Evolutionary conservation across 1,284 basidiomycete genomes (phyloP), one percentile per base, ranked within the genome.

Genomic region (Kwoniella shivajii): DNA sequence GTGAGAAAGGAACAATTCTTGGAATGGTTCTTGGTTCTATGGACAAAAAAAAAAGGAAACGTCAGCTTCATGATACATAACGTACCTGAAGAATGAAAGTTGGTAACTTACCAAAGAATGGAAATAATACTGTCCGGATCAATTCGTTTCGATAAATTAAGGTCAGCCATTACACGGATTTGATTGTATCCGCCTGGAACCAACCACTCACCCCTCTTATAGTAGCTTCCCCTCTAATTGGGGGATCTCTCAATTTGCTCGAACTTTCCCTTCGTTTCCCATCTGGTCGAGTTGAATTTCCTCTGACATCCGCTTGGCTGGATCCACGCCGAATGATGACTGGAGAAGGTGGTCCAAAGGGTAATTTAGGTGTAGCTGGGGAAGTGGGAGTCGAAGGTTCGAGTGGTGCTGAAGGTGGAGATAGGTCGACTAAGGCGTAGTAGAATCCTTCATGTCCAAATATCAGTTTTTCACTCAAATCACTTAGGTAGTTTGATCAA

Each of bases 101-200:
- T 31, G 27, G 38, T 13, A 24, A 84, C 61, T 50, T 38, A 67
- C 59, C 18, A 75, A 63, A 37, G 73, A 88, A 79, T 96, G 93
- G 79, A 90, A 96, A 79, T 96, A 97, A 78, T 91, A 95, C 61
- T 73, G 54, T 10, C 7, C 7, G 43, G 14, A 41, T 27, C 18
- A 41, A 14, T n/a, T n/a, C n/a, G n/a, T n/a, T n/a, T n/a, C n/a
- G n/a, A n/a, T n/a, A n/a, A n/a, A n/a, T n/a, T n/a, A n/a, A n/a
- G n/a, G n/a, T n/a, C n/a, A n/a, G n/a, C n/a, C n/a, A n/a, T n/a
- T n/a, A n/a, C n/a, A n/a, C n/a, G n/a, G n/a, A n/a, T n/a, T n/a
- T n/a, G n/a, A n/a, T n/a, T n/a, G n/a, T n/a, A n/a, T n/a, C n/a
- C n/a, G n/a, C n/a, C n/a, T n/a, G n/a, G n/a, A n/a, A n/a, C n/a